These are phyloP conservation scores for Lithospermum erythrorhizon DNA, from an alignment of 257 asterid species.

Conservation along the genomic window DNA sequence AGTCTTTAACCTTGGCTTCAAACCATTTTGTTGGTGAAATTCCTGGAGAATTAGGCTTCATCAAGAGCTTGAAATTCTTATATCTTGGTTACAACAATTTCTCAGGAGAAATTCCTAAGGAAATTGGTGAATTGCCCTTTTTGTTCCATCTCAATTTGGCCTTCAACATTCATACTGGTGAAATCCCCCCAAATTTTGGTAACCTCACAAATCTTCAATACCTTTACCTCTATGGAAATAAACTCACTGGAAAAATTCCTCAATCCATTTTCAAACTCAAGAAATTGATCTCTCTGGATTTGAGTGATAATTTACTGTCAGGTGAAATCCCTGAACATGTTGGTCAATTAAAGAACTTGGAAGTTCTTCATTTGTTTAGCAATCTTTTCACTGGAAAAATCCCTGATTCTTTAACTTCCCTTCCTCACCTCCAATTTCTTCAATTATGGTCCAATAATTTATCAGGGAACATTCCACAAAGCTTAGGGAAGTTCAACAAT, in stretches of 20 bases:
- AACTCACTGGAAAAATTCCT: constrained; percentile 62
- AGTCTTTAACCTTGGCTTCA: constrained; percentile 57
- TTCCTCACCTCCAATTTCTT: constrained; percentile 61
- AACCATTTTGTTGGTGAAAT: constrained; percentile 59
- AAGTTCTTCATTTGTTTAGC: constrained; percentile 66
- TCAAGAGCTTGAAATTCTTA: constrained; percentile 48
- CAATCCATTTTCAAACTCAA: constrained; percentile 33
- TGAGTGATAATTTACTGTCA: constrained; percentile 57
- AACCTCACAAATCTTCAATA: constrained; percentile 54
- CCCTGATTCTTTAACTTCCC: constrained; percentile 40
- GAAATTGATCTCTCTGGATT: constrained; percentile 56
- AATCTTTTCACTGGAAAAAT: constrained; percentile 61
- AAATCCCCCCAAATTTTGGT: constrained; percentile 66
- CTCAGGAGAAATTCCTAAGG: constrained; percentile 57
- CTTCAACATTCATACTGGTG: constrained; percentile 65
- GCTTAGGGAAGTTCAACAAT: constrained; percentile 47
- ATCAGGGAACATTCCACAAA: constrained; percentile 49
- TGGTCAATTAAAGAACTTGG: constrained; percentile 30
- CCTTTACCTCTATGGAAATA: constrained; percentile 63
- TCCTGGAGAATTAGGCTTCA: constrained; percentile 33
- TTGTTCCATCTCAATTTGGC: constrained; percentile 68
- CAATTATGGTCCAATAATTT: constrained; percentile 70
- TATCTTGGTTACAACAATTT: constrained; percentile 79
- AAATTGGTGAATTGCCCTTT: constrained; percentile 35
- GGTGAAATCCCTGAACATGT: constrained; percentile 55